A percentile compares a stretch with the other conserved stretches of the same genome.
phyloP scores from a whole-genome alignment of 192 early-diverging fungal genomes.

The Ambispora gerdemannii region DNA sequence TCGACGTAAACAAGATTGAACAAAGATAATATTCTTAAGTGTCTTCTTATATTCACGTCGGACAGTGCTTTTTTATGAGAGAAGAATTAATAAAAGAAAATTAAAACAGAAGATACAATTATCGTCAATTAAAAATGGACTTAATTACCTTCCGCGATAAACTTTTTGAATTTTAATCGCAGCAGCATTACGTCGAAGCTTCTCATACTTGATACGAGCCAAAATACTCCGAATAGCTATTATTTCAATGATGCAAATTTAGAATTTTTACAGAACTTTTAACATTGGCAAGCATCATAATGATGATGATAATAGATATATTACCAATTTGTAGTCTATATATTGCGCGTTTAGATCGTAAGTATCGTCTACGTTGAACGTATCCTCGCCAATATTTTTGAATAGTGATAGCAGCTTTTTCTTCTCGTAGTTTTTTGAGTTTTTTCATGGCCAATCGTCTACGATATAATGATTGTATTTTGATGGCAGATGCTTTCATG shows the following conservation, averaged over 20 bases:
- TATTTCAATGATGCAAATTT: too few species aligned
- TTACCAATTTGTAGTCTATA: slow-evolving; percentile 58
- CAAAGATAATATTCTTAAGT: slow-evolving; percentile 57
- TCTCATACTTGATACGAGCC: slow-evolving; percentile 61
- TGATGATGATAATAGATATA: neutral
- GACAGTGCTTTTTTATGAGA: slow-evolving; percentile 33
- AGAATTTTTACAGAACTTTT: neutral
- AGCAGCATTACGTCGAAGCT: slow-evolving; percentile 57
- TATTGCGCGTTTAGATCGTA: slow-evolving; percentile 46
- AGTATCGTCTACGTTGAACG: slow-evolving; percentile 51
- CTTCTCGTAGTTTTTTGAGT: slow-evolving; percentile 53
- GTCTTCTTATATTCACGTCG: slow-evolving; percentile 58
- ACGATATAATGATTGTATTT: slow-evolving; percentile 66
- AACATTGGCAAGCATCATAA: neutral
- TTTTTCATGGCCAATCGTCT: slow-evolving; percentile 56
- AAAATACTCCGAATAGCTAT: slow-evolving; percentile 56
- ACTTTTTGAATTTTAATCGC: slow-evolving; percentile 76
- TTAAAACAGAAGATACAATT: neutral
- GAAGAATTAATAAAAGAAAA: neutral
- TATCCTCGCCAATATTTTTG: slow-evolving; percentile 73
- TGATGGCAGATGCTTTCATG: slow-evolving; percentile 58
- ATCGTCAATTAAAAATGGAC: neutral
- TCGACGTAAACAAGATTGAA: slow-evolving; percentile 83
- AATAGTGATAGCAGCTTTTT: slow-evolving; percentile 68
- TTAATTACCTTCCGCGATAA: slow-evolving; percentile 57